Conservation (phyloP, 768 basidiomycete species). For the Rhizopogon salebrosus region DNA sequence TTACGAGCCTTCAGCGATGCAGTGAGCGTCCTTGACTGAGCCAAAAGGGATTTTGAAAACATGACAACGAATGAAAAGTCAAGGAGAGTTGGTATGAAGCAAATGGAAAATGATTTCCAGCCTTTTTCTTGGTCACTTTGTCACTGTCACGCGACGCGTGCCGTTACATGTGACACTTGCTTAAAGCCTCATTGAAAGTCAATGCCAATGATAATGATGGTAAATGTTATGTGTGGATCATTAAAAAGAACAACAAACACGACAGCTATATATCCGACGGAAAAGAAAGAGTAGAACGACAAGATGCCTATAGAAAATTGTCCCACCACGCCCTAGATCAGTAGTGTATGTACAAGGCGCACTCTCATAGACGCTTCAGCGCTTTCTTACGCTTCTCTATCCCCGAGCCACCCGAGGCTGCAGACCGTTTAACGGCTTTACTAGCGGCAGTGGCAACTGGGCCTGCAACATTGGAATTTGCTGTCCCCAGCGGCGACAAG, state of each 20-base stretch:
- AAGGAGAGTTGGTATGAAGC: not conserved
- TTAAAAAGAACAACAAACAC: not conserved
- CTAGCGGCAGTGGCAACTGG: conserved; percentile 30
- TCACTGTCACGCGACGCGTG: conserved; percentile 9
- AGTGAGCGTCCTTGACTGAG: conserved; percentile 10
- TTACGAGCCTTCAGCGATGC: conserved; percentile 3
- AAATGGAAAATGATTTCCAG: not conserved
- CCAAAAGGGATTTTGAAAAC: conserved; percentile 18
- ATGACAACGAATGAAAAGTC: conserved; percentile 9
- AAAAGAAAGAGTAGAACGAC: not conserved
- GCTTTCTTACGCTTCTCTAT: conserved; percentile 89
- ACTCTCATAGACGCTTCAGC: conserved; percentile 60
- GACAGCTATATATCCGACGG: not conserved
- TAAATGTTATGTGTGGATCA: not conserved
- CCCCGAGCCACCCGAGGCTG: conserved; percentile 51
- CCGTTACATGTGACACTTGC: conserved; percentile 17
- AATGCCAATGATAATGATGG: too few relatives aligned
- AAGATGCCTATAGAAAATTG: not conserved
- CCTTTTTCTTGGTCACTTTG: not conserved
- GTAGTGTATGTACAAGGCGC: conserved; percentile 1
- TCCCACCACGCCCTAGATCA: not conserved
- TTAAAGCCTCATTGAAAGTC: too few relatives aligned
- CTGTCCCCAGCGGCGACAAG: conserved; percentile 64
- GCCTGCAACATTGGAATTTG: conserved; percentile 61
- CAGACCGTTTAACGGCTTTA: conserved; percentile 64